Evolutionary conservation across 164 flowering plant genomes (phyloP).

Genomic region (Houttuynia cordata): DNA sequence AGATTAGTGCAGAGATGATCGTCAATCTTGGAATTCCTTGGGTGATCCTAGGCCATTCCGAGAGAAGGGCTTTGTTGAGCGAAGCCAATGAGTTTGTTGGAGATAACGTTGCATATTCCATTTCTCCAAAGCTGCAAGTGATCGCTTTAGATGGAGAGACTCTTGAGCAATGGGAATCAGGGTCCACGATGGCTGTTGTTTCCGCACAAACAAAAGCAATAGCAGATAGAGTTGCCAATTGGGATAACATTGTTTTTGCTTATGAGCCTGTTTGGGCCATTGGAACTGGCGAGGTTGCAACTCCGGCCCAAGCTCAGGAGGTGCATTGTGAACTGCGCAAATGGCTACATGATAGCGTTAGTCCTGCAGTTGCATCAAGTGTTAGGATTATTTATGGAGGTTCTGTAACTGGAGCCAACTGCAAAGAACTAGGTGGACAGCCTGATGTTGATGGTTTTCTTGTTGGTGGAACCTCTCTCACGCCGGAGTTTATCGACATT

Average conservation of each 20-base stretch:
- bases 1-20: conserved; percentile 83
- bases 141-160: conserved; percentile 84
- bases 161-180: conserved; percentile 77
- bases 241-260: conserved; percentile 69
- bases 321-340: conserved; percentile 60
- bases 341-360: conserved; percentile 46
- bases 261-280: conserved; percentile 96
- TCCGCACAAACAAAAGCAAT: conserved; percentile 76
- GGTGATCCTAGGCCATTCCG: conserved; percentile 89
- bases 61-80: conserved; percentile 47
- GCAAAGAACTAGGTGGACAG: conserved; percentile 59
- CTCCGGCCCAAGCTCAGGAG: conserved; percentile 84
- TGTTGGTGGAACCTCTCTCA: conserved; percentile 82
- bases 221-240: conserved; percentile 44
- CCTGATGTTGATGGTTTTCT: conserved; percentile 78
- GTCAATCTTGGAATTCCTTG: conserved; percentile 61
- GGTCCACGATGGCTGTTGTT: conserved; percentile 64
- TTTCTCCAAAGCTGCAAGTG: conserved; percentile 64
- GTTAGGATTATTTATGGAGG: conserved; percentile 93
- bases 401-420: conserved; percentile 71
- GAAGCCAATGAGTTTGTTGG: conserved; percentile 83
- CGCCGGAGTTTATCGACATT: conserved; percentile 76
- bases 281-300: conserved; percentile 92
- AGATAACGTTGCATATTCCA: conserved; percentile 81
- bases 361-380: conserved; percentile 66